Conservation (phyloP, 169 alveolate genomes). For the Cystoisospora suis region DNA sequence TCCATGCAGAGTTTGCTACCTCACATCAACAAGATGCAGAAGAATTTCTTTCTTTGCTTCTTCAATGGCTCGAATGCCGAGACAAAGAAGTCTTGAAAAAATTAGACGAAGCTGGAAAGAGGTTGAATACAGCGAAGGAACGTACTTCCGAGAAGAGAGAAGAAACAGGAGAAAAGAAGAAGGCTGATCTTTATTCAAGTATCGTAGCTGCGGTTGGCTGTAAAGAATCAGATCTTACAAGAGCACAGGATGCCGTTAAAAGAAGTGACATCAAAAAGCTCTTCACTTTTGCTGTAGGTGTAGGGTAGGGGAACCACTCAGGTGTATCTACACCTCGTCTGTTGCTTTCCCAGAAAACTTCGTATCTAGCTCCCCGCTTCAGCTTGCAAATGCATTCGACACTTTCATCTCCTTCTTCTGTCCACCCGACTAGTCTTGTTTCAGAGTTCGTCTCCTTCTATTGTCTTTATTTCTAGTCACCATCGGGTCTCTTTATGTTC, state of each 20-base stretch:
- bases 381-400: too few species aligned
- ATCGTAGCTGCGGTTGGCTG: constrained; percentile 18
- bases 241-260: constrained; percentile 2
- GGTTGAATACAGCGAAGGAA: background rate
- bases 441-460: background rate
- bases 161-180: background rate
- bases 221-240: background rate
- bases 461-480: background rate
- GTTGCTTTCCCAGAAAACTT: too few species aligned
- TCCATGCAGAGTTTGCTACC: constrained; percentile 62
- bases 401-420: too few species aligned
- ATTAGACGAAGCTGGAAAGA: background rate
- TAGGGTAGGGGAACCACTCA: too few species aligned
- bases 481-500: background rate
- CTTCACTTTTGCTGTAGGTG: constrained; percentile 60
- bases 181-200: too few species aligned
- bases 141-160: background rate
- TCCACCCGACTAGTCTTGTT: background rate
- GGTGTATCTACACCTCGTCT: too few species aligned
- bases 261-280: constrained; percentile 30
- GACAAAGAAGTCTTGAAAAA: constrained; percentile 38
- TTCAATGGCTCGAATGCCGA: constrained; percentile 45
- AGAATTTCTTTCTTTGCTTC: constrained; percentile 53
- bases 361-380: too few species aligned
- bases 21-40: constrained; percentile 61